These are phyloP conservation scores for Emergomyces pasteurianus DNA, from an alignment of 2,329 filamentous ascomycete species.

Conservation along the genomic window DNA sequence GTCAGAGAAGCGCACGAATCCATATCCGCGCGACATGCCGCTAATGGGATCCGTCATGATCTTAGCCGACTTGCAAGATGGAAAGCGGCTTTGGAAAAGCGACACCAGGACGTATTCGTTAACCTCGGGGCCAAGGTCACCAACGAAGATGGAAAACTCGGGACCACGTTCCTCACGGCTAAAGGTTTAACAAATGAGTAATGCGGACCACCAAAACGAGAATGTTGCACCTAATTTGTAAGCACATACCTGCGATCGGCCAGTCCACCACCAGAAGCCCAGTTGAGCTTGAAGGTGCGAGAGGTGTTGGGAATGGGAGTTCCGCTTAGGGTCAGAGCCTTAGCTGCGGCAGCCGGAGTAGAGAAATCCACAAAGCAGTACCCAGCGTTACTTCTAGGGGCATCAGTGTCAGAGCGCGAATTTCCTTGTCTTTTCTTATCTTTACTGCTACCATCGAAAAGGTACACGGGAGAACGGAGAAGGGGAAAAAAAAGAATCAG, in stretches of 20 bases:
- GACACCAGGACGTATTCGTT: constrained; percentile 97
- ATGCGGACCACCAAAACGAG: not conserved
- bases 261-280: constrained; percentile 91
- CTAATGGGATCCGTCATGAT: constrained; percentile 99
- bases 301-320: constrained; percentile 83
- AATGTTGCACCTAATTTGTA: not conserved
- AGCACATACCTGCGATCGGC: constrained; percentile 68
- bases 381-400: constrained; percentile 68
- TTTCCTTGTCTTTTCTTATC: not conserved
- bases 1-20: constrained; percentile 93
- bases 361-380: constrained; percentile 98
- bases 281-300: constrained; percentile 97
- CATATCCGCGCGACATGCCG: constrained; percentile 93
- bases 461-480: constrained; percentile 12
- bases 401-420: constrained; percentile 22
- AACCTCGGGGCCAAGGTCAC: constrained; percentile 92
- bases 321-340: constrained; percentile 83
- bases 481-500: constrained; percentile 1
- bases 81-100: constrained; percentile 91
- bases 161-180: constrained; percentile 85
- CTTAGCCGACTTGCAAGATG: constrained; percentile 97
- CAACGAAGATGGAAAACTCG: constrained; percentile 95
- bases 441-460: constrained; percentile 5
- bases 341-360: constrained; percentile 70
- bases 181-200: constrained; percentile 11